Base-by-base conservation (phyloP, 2,329 filamentous ascomycete genomes). In the Stagonosporopsis vannaccii region DNA sequence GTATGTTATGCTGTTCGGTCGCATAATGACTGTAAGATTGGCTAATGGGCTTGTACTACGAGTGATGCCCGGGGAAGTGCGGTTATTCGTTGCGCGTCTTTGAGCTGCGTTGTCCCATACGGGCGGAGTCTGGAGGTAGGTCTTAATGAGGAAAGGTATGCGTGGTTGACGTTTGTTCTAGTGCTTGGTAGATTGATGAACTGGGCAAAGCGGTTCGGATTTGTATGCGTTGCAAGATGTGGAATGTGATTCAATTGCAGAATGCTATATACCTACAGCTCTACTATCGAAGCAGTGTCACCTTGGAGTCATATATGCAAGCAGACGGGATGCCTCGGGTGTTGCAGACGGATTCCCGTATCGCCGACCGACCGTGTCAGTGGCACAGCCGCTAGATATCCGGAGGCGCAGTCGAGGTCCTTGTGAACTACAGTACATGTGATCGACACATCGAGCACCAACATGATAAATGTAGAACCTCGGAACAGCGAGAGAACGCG, bases 71-170 rank as follows among this genome's bases (percentile, higher is more conserved):
- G 3, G 35, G 20, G 20, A 50, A 28, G 11, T 41, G 13, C n/a
- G 33, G 33, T 41, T 45, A 25, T n/a, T 45, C 4, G 15, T 26
- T 17, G 20, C 33, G 25, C 33, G 45, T 50, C 26, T 55, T 55
- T 6, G 40, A 54, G 22, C 39, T 45, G 32, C 51, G 37, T 26
- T 54, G 40, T 9, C 45, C 52, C 52, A 49, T 50, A 15, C 2
- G 4, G 6, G 9, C 13, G 5, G 22, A 4, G 13, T 15, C 13
- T 32, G 4, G 30, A 6, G 12, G 8, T 7, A 8, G 26, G 26
- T 28, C 26, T 28, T 28, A n/a, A n/a, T n/a, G n/a, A n/a, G n/a
- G n/a, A n/a, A n/a, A n/a, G n/a, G n/a, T n/a, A n/a, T n/a, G n/a
- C n/a, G n/a, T n/a, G n/a, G n/a, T n/a, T n/a, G n/a, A n/a, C n/a